Conservation (phyloP, 2,329 filamentous ascomycete species). For the Zymoseptoria passerinii region DNA sequence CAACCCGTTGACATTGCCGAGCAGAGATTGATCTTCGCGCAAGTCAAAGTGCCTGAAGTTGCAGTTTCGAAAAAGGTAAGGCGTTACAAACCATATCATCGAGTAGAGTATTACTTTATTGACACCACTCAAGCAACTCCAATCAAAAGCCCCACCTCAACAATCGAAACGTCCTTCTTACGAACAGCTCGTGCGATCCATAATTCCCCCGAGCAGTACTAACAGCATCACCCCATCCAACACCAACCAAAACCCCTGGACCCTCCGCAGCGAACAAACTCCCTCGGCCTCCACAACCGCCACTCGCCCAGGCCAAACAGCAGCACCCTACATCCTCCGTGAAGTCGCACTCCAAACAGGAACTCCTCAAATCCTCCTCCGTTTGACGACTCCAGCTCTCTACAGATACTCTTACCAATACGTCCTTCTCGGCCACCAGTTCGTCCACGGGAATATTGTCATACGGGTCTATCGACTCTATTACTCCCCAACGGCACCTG, state of each 20-base stretch:
- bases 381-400: neutral
- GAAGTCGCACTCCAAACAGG: conserved; percentile 43
- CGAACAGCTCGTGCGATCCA: conserved; percentile 18
- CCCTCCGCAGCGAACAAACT: conserved; percentile 22
- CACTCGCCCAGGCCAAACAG: neutral
- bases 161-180: conserved; percentile 13
- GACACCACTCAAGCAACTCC: neutral
- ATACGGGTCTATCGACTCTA: conserved; percentile 48
- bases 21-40: conserved; percentile 52
- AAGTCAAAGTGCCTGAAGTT: conserved; percentile 30
- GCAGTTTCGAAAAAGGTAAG: conserved; percentile 16
- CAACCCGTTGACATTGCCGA: conserved; percentile 49
- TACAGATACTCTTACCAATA: conserved; percentile 41
- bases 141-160: conserved; percentile 6
- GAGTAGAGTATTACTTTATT: neutral
- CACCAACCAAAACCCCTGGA: conserved; percentile 15
- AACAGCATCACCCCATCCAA: neutral
- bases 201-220: conserved; percentile 5
- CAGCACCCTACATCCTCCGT: conserved; percentile 40
- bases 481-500: conserved; percentile 7
- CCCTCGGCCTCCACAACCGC: conserved; percentile 45
- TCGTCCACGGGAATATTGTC: conserved; percentile 50
- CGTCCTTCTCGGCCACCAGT: conserved; percentile 48
- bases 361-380: conserved; percentile 36
- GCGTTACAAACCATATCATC: neutral